Base-by-base conservation (phyloP, 2,329 filamentous ascomycete species). In the Orbilia ellipsospora region DNA sequence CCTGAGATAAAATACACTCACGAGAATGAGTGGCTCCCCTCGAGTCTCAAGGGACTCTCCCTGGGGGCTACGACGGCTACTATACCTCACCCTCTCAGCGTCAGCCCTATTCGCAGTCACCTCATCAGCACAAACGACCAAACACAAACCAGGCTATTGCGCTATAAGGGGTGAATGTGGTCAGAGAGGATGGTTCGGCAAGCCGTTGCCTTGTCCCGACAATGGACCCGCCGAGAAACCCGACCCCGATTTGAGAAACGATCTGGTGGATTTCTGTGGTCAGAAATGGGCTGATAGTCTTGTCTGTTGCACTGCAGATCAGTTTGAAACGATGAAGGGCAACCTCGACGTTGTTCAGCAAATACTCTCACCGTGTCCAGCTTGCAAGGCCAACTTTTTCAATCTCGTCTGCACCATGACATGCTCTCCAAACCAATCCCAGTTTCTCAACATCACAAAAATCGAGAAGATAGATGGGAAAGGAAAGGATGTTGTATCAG, bases 401-500 rank as follows among this genome's bases (percentile, higher is more conserved):
- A 96, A 99, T 84, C 86, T 96, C 52, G 99, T 99, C 83, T 99
- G 95, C 84, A 96, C 93, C 3, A 98, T 99, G 81, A 98, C 94
- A 1, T 99, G 96, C 84, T 99, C 95, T 3, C 94, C 96, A 4
- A 91, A 99, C 80, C 95, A 99, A 82, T 97, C 93, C 0, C 85
- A 96, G 0, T 99, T 99, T 81, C 86, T 99, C 81, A 99, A 99
- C 80, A 89, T 99, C 51, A 98, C 95, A 10, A 84, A 89, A 63
- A 91, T 90, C 0, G 87, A 88, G 77, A 86, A 82, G 82, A 84
- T 77, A 81, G 83, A 80, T 26, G 83, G 83, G 12, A 36, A 36
- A 10, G 31, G 31, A 7, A 89, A 90, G 78, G 83, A 84, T 69
- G 83, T 93, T n/a, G 93, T 97, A 13, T 93, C 91, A 0, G 93